These are phyloP conservation scores for Dendrobium catenatum DNA, from an alignment of 106 monocot species.

Conservation along the genomic window DNA sequence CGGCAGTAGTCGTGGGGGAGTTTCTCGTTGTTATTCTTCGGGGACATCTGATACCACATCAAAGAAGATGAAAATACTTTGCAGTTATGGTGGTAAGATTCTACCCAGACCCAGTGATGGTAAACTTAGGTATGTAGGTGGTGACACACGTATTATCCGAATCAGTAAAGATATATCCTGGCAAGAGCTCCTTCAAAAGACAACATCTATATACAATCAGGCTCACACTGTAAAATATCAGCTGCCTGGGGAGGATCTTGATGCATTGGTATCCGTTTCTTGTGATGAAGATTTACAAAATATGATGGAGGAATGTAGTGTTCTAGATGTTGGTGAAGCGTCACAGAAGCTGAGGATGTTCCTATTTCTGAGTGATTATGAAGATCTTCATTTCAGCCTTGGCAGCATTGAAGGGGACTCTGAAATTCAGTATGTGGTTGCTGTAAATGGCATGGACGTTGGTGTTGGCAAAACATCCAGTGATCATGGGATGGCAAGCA, in stretches of 20 bases:
- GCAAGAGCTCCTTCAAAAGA: constrained; percentile 74
- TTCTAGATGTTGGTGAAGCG: constrained; percentile 45
- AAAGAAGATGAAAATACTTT: constrained; percentile 64
- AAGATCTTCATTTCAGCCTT: constrained; percentile 41
- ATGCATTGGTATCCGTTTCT: constrained; percentile 86
- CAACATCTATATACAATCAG: constrained; percentile 39
- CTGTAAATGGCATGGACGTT: constrained; percentile 80
- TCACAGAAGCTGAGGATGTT: constrained; percentile 83
- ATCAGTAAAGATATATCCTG: constrained; percentile 62
- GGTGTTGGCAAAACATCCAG: constrained; percentile 34
- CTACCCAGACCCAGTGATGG: constrained; percentile 88
- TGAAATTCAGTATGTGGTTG: constrained; percentile 72
- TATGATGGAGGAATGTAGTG: constrained; percentile 92
- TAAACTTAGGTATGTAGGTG: constrained; percentile 92
- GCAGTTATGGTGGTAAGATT: constrained; percentile 87
- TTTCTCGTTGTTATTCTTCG: constrained; percentile 45
- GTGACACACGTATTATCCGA: constrained; percentile 71
- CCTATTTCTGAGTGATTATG: constrained; percentile 56
- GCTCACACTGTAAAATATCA: constrained; percentile 83
- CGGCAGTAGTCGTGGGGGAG: constrained; percentile 33
- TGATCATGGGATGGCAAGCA: constrained; percentile 40
- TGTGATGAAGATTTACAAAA: constrained; percentile 87
- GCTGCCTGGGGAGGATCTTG: constrained; percentile 82
- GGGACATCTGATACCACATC: constrained; percentile 49
- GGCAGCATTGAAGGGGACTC: constrained; percentile 57